Base-by-base conservation (phyloP, 352 stramenopile species). In the Pythium grandisporangium region DNA sequence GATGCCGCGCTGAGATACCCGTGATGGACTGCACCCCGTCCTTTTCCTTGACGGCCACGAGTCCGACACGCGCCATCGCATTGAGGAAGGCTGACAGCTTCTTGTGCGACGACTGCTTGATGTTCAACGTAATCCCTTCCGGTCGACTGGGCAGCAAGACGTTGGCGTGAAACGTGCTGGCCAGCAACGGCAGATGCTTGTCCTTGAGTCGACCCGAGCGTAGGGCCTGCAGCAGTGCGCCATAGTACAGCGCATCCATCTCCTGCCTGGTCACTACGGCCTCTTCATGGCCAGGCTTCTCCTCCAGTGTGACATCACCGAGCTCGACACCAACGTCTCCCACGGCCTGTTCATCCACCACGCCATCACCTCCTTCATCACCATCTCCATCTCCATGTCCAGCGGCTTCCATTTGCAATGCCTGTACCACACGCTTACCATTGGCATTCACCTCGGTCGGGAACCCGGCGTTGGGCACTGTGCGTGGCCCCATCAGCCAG, bases 81-180 rank as follows among this genome's bases (percentile, higher is more conserved):
- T 70, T 78, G 6, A 93, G 41, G 43, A 91, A 91, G 10, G 60
- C 53, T 1, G 77, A 93, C 4, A 83, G 48, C 48, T 93, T 89
- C 66, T 88, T 90, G 56, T 86, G 85, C 17, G 75, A 83, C 21
- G 59, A 76, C 19, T 80, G 70, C 47, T 93, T 91, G 29, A 91
- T 59, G 26, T 84, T 80, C 35, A 93, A 58, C 10, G 60, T 64
- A 12, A 65, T 47, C 10, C 63, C 70, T 2, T 63, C 73, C 2
- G 66, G 63, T 6, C 80, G 75, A 30, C 58, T 71, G 2, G 77
- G 75, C 13, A 93, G 52, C 21, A 93, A 32, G 7, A 85, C 57
- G 6, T 60, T 74, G 7, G 74, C 56, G 45, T 90, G 71, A 48
- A 93, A 91, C 19, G 62, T 74, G 27, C 67, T 93, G 4, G 73